phyloP scores from a whole-genome alignment of 345 rosid species.

The Populus pruinosa region DNA sequence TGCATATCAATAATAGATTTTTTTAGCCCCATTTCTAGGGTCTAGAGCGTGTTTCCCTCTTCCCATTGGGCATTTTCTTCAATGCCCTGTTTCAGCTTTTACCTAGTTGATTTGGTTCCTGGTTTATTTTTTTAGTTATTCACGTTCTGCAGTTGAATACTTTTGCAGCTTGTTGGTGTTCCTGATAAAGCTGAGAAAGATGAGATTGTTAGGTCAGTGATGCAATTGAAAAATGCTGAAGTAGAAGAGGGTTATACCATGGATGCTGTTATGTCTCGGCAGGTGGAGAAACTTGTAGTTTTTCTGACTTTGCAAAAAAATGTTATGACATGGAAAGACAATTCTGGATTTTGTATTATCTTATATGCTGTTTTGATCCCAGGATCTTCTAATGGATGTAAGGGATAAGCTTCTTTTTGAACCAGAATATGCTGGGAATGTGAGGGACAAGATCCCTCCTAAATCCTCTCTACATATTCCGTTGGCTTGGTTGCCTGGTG shows the following conservation, averaged over 20 bases:
- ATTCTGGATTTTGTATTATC: neutral
- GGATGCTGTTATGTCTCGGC: constrained; percentile 67
- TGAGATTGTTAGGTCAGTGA: constrained; percentile 79
- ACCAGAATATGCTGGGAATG: constrained; percentile 87
- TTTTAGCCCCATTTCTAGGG: neutral
- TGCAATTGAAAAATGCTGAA: constrained; percentile 67
- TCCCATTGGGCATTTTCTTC: too few species aligned
- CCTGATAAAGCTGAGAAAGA: constrained; percentile 83
- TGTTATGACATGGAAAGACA: neutral
- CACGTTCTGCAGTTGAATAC: constrained; percentile 5
- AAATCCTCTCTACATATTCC: constrained; percentile 73
- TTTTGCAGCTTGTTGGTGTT: constrained; percentile 69
- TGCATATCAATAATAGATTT: neutral
- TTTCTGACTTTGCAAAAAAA: neutral
- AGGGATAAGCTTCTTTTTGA: constrained; percentile 96
- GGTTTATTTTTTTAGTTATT: neutral
- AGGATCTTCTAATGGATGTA: constrained; percentile 88
- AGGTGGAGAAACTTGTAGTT: constrained; percentile 42
- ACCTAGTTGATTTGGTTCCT: neutral
- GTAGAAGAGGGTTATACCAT: constrained; percentile 86
- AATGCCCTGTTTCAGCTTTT: neutral
- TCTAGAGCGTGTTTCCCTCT: neutral
- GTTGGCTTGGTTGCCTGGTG: constrained; percentile 88
- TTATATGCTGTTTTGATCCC: constrained; percentile 14
- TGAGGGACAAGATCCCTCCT: constrained; percentile 67